Conservation (phyloP, 2,329 filamentous ascomycete genomes). For the Cladophialophora bantiana region DNA sequence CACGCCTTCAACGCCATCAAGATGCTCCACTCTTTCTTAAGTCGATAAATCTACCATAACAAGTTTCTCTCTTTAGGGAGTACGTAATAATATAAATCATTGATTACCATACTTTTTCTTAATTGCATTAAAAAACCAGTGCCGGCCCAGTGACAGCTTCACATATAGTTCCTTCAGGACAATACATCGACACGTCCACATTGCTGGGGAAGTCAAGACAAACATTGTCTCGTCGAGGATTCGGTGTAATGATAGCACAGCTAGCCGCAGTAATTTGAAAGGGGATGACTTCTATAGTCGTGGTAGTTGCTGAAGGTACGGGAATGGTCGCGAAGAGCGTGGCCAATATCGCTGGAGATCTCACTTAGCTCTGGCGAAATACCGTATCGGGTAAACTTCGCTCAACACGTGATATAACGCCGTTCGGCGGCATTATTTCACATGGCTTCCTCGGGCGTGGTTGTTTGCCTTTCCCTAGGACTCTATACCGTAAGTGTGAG, state of each 20-base stretch:
- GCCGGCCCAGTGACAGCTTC: constrained; percentile 13
- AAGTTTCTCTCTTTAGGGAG: constrained; percentile 14
- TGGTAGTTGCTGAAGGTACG: constrained; percentile 14
- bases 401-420: no score
- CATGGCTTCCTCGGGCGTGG: no score
- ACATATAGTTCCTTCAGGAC: constrained; percentile 11
- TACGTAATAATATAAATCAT: constrained; percentile 10
- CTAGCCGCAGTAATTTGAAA: constrained; percentile 11
- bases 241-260: constrained; percentile 10
- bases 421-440: no score
- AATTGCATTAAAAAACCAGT: constrained; percentile 14
- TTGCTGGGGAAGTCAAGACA: constrained; percentile 15
- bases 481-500: no score
- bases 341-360: constrained; percentile 7
- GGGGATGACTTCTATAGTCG: constrained; percentile 12
- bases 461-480: no score
- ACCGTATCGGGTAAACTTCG: no score
- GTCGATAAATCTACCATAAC: constrained; percentile 5
- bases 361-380: no score
- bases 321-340: constrained; percentile 13
- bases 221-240: constrained; percentile 10
- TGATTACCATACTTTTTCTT: constrained; percentile 7
- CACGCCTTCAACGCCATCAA: constrained; percentile 7
- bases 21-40: constrained; percentile 11
- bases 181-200: constrained; percentile 13